Conservation (phyloP, 768 basidiomycete genomes). For the Hortiboletus campestris region DNA sequence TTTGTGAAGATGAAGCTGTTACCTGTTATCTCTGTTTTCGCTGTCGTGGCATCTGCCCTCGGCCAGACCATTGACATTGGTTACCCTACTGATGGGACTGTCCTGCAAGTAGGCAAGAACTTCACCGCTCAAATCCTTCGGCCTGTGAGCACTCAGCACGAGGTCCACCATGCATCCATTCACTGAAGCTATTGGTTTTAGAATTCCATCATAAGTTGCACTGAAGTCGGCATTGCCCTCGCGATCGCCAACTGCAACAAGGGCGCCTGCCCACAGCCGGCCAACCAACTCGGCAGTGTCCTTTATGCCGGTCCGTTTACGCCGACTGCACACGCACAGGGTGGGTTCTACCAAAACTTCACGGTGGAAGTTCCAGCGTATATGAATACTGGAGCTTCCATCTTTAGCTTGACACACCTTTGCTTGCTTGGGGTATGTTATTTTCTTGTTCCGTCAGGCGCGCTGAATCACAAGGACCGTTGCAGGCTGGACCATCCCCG, state of each 20-base stretch:
- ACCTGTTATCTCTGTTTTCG: not conserved
- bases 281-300: constrained; percentile 20
- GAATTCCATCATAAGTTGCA: constrained; percentile 16
- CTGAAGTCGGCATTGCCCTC: constrained; percentile 33
- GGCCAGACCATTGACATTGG: constrained; percentile 31
- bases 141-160: constrained; percentile 17
- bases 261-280: constrained; percentile 23
- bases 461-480: not conserved
- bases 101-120: constrained; percentile 14
- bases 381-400: constrained; percentile 16
- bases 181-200: not conserved
- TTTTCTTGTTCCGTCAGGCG: not conserved
- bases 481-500: constrained; percentile 23
- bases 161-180: not conserved
- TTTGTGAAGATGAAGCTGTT: constrained; percentile 17
- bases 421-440: constrained; percentile 29
- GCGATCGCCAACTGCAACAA: constrained; percentile 19
- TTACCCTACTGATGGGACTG: constrained; percentile 18
- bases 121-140: constrained; percentile 18
- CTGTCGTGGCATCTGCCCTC: constrained; percentile 9
- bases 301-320: constrained; percentile 31
- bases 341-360: constrained; percentile 31
- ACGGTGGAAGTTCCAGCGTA: constrained; percentile 13
- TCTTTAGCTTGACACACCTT: constrained; percentile 30
- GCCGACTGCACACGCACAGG: constrained; percentile 14